Conservation (phyloP, 2,329 filamentous ascomycete species). For the Tolypocladium pustulatum region DNA sequence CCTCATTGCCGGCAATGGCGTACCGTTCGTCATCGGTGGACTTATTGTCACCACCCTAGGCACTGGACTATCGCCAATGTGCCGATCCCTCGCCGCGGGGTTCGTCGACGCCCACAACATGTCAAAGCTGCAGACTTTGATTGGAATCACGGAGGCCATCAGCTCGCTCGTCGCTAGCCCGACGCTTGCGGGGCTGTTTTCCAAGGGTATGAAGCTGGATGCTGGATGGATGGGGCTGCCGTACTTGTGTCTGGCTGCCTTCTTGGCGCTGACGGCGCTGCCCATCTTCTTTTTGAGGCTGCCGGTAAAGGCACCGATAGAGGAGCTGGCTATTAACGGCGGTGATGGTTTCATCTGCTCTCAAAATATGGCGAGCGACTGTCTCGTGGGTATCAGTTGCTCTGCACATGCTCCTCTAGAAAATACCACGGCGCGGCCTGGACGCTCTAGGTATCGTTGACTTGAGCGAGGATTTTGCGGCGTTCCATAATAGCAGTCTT, state of each 20-base stretch:
- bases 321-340: neutral
- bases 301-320: neutral
- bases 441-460: neutral
- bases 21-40: constrained; percentile 10
- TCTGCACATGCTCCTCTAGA: neutral
- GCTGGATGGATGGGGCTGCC: constrained; percentile 16
- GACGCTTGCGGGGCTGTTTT: constrained; percentile 15
- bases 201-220: constrained; percentile 10
- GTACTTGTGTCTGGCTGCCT: constrained; percentile 6
- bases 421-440: neutral
- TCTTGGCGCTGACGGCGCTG: constrained; percentile 1
- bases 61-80: constrained; percentile 8
- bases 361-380: neutral
- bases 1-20: constrained; percentile 8
- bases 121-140: constrained; percentile 16
- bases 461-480: neutral
- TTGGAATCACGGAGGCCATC: constrained; percentile 14
- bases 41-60: constrained; percentile 12
- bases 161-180: constrained; percentile 13
- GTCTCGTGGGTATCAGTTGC: neutral
- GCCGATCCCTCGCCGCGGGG: constrained; percentile 10
- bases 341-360: neutral
- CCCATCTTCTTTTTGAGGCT: constrained; percentile 1
- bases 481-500: neutral
- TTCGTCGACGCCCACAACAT: constrained; percentile 10